A percentile compares a stretch with the other conserved stretches of the same genome.
These are phyloP conservation scores for Globisporangium perplexum DNA, from an alignment of 352 stramenopile species.

Conservation along the genomic window DNA sequence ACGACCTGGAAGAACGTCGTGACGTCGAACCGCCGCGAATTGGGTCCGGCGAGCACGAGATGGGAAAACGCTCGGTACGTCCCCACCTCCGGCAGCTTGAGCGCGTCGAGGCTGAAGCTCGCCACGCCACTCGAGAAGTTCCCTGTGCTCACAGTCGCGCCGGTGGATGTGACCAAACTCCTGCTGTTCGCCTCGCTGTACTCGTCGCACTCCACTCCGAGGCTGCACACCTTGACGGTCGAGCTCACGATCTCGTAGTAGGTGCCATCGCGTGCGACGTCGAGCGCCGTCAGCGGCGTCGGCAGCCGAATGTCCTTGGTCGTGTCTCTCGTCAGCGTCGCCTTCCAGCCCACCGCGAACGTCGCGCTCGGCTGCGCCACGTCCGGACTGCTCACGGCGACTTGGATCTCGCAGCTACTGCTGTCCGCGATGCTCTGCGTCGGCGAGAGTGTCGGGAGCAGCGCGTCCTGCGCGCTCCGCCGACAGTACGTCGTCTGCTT, in stretches of 20 bases:
- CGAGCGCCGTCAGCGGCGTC: conserved; percentile 24
- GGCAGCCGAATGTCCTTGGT: conserved; percentile 40
- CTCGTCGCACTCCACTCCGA: conserved; percentile 31
- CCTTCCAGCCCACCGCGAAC: conserved; percentile 28
- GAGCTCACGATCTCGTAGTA: conserved; percentile 47
- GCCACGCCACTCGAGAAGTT: conserved; percentile 31
- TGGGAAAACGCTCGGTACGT: conserved; percentile 39
- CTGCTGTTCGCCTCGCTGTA: conserved; percentile 18
- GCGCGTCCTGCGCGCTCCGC: conserved; percentile 28
- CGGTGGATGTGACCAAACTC: background rate
- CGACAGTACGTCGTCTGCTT: conserved; percentile 41
- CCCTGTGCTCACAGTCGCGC: conserved; percentile 7
- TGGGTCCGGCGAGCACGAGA: conserved; percentile 29
- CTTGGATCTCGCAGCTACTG: conserved; percentile 41
- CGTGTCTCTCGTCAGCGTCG: conserved; percentile 23
- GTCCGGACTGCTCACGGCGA: conserved; percentile 20
- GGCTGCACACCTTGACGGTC: conserved; percentile 38
- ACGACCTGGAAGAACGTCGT: conserved; percentile 49
- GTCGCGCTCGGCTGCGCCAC: conserved; percentile 21
- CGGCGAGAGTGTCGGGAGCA: conserved; percentile 20
- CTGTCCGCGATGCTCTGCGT: conserved; percentile 21
- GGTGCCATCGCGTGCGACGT: conserved; percentile 17
- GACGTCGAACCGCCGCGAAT: conserved; percentile 39
- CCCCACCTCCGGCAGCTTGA: conserved; percentile 26
- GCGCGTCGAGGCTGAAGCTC: conserved; percentile 23